Conservation (phyloP, 352 stramenopile genomes). For the Pilasporangium apinafurcum region DNA sequence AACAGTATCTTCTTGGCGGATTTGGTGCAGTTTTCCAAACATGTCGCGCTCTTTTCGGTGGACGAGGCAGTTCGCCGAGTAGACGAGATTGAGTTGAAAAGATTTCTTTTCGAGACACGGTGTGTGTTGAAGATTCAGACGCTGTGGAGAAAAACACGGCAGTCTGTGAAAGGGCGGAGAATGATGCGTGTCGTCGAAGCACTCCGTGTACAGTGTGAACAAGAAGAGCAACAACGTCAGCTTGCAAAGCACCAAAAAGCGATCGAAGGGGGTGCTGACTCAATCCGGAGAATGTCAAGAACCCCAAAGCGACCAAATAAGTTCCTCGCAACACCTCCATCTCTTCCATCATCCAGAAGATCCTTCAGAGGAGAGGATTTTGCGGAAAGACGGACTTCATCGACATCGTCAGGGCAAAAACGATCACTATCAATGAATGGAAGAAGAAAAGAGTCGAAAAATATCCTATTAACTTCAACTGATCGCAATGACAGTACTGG, state of each 20-base stretch:
- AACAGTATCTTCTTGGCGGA: constrained; percentile 45
- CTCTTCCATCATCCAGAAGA: constrained; percentile 9
- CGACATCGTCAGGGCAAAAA: not conserved
- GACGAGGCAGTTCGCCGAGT: constrained; percentile 55
- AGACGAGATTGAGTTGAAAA: constrained; percentile 47
- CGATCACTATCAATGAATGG: not conserved
- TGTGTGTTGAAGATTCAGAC: constrained; percentile 58
- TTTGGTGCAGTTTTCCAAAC: constrained; percentile 59
- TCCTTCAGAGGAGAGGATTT: constrained; percentile 2
- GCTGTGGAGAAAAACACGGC: constrained; percentile 45
- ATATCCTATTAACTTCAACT: not conserved
- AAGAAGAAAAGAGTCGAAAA: constrained; percentile 11
- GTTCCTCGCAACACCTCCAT: constrained; percentile 1
- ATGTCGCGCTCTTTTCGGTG: constrained; percentile 59
- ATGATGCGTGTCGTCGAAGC: constrained; percentile 39
- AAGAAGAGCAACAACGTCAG: constrained; percentile 29
- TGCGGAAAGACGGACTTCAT: constrained; percentile 1
- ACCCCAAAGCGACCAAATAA: constrained; percentile 5
- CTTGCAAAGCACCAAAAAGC: constrained; percentile 11
- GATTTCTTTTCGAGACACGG: constrained; percentile 33
- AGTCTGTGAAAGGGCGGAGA: constrained; percentile 27
- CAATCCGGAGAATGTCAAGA: not conserved
- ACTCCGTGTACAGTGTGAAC: constrained; percentile 29
- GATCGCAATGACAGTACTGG: not conserved
- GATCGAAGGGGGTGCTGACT: constrained; percentile 5